These are phyloP conservation scores for Metarhizium humberi DNA, from an alignment of 2,329 filamentous ascomycete genomes.

Conservation along the genomic window DNA sequence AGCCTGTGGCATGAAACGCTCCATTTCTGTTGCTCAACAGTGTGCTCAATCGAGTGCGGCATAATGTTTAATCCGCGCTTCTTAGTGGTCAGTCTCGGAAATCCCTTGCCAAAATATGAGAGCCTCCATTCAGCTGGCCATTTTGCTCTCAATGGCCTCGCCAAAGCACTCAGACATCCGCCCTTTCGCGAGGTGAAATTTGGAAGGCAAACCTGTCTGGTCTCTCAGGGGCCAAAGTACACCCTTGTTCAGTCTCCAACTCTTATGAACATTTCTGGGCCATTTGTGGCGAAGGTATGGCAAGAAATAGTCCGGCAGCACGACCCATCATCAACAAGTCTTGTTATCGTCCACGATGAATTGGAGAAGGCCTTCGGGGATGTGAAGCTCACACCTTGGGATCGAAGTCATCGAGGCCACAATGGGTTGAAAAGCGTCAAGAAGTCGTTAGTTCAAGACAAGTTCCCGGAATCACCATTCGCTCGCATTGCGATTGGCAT, in stretches of 20 bases:
- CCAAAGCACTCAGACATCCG: constrained; percentile 34
- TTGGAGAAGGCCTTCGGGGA: constrained; percentile 63
- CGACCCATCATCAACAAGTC: constrained; percentile 24
- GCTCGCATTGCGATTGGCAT: constrained; percentile 73
- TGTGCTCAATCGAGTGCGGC: not conserved
- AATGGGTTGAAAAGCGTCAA: constrained; percentile 65
- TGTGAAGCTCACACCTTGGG: constrained; percentile 55
- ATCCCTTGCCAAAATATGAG: constrained; percentile 63
- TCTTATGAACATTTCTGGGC: constrained; percentile 79
- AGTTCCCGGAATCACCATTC: constrained; percentile 33
- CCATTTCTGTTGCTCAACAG: not conserved
- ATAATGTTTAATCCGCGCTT: constrained; percentile 41
- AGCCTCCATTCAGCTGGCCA: constrained; percentile 88
- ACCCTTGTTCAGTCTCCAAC: constrained; percentile 67
- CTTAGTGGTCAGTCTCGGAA: constrained; percentile 81
- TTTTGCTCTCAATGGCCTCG: constrained; percentile 57
- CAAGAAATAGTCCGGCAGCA: constrained; percentile 38
- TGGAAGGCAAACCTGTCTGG: constrained; percentile 43
- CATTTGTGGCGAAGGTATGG: constrained; percentile 59
- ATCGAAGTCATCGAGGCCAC: constrained; percentile 58
- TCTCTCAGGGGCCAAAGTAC: constrained; percentile 41
- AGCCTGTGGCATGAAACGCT: not conserved
- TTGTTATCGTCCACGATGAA: constrained; percentile 86
- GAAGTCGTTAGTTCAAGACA: constrained; percentile 32
- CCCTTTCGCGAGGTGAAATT: constrained; percentile 35